Evolutionary conservation across 441 rosid genomes (phyloP), one percentile per base, ranked within the genome.

Genomic region (Jatropha multifida): DNA sequence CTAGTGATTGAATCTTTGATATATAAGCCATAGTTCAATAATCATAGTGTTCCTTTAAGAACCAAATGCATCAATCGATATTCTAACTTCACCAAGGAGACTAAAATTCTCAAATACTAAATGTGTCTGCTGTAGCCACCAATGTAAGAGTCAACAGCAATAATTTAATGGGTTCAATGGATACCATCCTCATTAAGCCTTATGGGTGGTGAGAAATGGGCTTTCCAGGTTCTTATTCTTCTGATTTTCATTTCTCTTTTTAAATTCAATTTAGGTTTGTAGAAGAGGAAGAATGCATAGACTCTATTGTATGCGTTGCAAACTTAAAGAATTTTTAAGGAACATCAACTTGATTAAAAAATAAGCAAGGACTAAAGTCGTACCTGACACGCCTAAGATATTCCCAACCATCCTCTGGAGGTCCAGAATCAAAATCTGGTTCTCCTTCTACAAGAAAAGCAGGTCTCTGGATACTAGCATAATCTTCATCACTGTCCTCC

Each of bases 321-420:
- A 32, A 32, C 2, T 32, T 32, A 32, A 32, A 32, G 32, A 32
- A 32, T 32, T 32, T 32, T 32, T 1, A 59, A 49, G 73, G 37
- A 49, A 44, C 37, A 71, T 48, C 55, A 70, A 4, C 10, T 41
- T 32, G 44, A 20, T 14, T 1, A 55, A 71, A 10, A 59, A 70
- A 74, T 37, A 55, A 38, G 4, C 20, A 5, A 66, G 61, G 15
- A 72, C 40, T 44, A 71, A 65, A 73, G 56, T 8, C 37, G 71
- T 85, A 94, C 97, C 97, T 91, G 82, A 93, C 98, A 82, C 93
- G 92, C 83, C 98, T 84, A 67, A 91, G 86, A 80, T 85, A 93
- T 81, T 91, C 98, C 59, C 90, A 79, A 77, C 97, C 99, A 85
- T 94, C 98, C 85, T 91, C 94, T 70, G 96, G 96, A 72, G 94